Evolutionary conservation across 2,329 filamentous ascomycete genomes (phyloP), one percentile per base, ranked within the genome.

Genomic region (Cercospora sp.): DNA sequence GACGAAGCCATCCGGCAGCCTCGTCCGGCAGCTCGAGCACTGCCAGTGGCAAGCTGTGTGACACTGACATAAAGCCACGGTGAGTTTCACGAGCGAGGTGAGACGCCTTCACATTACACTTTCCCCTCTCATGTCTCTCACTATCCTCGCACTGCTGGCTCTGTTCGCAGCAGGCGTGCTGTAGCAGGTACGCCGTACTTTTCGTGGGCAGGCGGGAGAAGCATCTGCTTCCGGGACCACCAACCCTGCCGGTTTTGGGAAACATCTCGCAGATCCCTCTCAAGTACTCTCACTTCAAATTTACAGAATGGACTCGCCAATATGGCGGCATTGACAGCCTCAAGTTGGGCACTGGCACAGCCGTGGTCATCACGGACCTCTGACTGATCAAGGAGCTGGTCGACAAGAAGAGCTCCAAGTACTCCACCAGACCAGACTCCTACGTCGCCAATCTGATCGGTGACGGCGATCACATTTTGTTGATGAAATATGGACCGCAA

Each of bases 391-490:
- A 82, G 66, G 76, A 82, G 59, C 77, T 83, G 2, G 64, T 85
- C 12, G 83, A 85, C 72, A 83, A 82, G 73, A 82, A 79, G 58
- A 81, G 79, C 33, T 75, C 74, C 30, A 79, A 81, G 8, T 84
- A 82, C 71, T 83, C 84, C 0, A 71, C 74, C 0, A 70, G 74
- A 16, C 75, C 74, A 9, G 68, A 66, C 9, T 81, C 78, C 0
- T 81, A 82, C 64, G 80, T 85, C 9, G 76, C 78, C 1, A 74
- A 82, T 36, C 73, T 85, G 28, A 83, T 85, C 60, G 81, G 81
- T 3, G 75, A 78, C 2, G 82, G 83, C 2, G 80, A 85, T 69
- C 84, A 85, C 70, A 74, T 84, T 3, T 76, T 84, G 3, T 71
- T 82, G 26, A 84, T 85, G 80, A 74, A 83, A 42, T 83, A 84